Percentiles rank a stretch among this genome's conserved stretches.
Conservation (phyloP, 2,329 filamentous ascomycete species). For the Raffaelea arxii region DNA sequence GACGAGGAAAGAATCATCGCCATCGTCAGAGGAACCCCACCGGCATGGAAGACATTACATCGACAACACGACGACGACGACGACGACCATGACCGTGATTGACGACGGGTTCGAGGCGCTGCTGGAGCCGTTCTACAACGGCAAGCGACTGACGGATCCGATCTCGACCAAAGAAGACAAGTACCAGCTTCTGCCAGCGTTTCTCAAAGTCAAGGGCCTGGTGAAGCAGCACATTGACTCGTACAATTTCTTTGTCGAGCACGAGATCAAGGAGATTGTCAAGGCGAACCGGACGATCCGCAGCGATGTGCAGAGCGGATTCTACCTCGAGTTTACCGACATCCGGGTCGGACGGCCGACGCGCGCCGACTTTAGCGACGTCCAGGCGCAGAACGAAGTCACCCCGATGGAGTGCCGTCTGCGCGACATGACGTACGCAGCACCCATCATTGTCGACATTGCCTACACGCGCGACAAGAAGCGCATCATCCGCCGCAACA, state of each 20-base stretch:
- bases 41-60: too few relatives aligned
- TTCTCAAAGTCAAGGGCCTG: conserved; percentile 91
- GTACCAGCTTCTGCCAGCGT: conserved; percentile 94
- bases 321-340: conserved; percentile 87
- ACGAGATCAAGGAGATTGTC: conserved; percentile 94
- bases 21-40: too few relatives aligned
- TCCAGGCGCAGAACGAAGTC: conserved; percentile 61
- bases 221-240: conserved; percentile 98
- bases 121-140: conserved; percentile 57
- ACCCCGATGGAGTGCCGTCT: conserved; percentile 95
- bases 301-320: conserved; percentile 86
- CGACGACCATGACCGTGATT: conserved; percentile 36
- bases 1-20: not conserved
- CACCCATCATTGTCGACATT: conserved; percentile 87
- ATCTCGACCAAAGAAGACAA: conserved; percentile 70
- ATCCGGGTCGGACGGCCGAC: conserved; percentile 79
- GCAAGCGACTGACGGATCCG: conserved; percentile 56
- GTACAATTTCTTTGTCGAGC: conserved; percentile 96
- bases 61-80: not conserved
- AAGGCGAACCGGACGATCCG: conserved; percentile 80
- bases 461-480: conserved; percentile 77
- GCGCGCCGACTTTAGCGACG: conserved; percentile 64
- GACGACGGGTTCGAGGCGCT: conserved; percentile 59
- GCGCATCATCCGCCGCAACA: conserved; percentile 62
- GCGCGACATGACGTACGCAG: conserved; percentile 95